Conservation (phyloP, 164 flowering plant genomes). For the Kingdonia uniflora region DNA sequence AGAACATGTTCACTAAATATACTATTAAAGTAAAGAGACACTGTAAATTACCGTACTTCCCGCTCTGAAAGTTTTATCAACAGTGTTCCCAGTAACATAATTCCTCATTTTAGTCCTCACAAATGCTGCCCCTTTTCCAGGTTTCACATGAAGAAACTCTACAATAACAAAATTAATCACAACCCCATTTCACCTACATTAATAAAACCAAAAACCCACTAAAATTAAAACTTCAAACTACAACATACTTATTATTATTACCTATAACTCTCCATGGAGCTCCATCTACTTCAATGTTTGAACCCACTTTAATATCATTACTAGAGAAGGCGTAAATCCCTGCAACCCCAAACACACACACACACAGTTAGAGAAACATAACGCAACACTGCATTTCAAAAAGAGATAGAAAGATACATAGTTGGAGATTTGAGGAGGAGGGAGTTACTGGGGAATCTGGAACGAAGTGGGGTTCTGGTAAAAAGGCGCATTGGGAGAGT, state of each 20-base stretch:
- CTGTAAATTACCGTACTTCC: constrained; percentile 54
- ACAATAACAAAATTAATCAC: constrained; percentile 3
- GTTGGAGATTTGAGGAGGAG: neutral
- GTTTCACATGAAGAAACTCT: constrained; percentile 99
- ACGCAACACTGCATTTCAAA: neutral
- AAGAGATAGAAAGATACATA: neutral
- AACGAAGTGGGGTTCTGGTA: constrained; percentile 12
- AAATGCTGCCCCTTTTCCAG: constrained; percentile 98
- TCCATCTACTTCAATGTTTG: constrained; percentile 74
- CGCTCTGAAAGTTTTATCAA: constrained; percentile 92
- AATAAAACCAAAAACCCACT: neutral
- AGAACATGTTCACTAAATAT: no score
- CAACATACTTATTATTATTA: constrained; percentile 10
- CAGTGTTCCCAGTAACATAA: constrained; percentile 71
- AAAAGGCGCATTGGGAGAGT: constrained; percentile 15
- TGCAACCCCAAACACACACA: constrained; percentile 14
- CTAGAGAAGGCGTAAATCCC: constrained; percentile 58
- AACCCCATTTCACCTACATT: neutral
- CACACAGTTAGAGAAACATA: neutral
- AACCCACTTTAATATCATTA: constrained; percentile 85
- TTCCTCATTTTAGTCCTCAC: constrained; percentile 90
- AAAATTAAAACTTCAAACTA: neutral
- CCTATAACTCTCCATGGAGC: constrained; percentile 85
- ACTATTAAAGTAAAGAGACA: no score
- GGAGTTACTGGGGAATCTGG: constrained; percentile 31